A percentile compares a stretch with the other conserved stretches of the same genome.
Conservation (phyloP, 176 grass and related monocot genomes). For the Hsuehochloa calcarea region DNA sequence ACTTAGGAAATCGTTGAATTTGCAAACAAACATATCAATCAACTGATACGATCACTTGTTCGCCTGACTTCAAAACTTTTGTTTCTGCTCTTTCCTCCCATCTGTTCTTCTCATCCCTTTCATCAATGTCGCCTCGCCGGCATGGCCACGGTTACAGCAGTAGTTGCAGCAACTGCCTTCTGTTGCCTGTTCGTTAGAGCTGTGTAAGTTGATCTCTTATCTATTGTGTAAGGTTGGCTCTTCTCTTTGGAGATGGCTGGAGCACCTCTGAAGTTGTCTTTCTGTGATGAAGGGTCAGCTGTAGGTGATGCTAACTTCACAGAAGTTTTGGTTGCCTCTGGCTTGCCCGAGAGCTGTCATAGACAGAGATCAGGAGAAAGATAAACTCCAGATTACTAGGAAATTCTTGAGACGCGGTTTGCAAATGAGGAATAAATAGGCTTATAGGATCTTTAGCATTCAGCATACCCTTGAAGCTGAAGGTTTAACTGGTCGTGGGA, state of each 20-base stretch:
- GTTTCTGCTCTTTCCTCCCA: slow-evolving; percentile 11
- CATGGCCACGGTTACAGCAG: neutral
- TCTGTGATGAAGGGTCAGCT: neutral
- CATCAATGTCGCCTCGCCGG: neutral
- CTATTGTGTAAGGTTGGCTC: too few relatives aligned
- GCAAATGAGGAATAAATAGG: neutral
- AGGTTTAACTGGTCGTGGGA: slow-evolving; percentile 29
- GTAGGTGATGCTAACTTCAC: neutral
- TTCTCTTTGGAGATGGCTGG: too few relatives aligned
- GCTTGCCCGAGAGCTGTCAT: slow-evolving; percentile 2
- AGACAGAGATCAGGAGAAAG: neutral
- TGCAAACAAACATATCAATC: neutral
- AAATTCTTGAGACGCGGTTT: neutral
- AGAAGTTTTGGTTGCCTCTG: slow-evolving; percentile 2
- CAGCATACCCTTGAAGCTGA: slow-evolving; percentile 39
- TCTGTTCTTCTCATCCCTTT: slow-evolving; percentile 21
- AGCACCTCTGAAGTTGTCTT: neutral
- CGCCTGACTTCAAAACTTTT: neutral
- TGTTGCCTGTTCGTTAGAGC: rapidly evolving
- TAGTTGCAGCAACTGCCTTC: rapidly evolving
- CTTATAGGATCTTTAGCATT: neutral
- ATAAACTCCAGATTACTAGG: neutral
- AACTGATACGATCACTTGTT: neutral
- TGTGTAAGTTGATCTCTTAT: too few relatives aligned
- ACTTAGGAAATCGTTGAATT: neutral